Evolutionary conservation across 495 filamentous ascomycete species (phyloP), one percentile per base, ranked within the genome.

Genomic region (Clohesyomyces aquaticus): DNA sequence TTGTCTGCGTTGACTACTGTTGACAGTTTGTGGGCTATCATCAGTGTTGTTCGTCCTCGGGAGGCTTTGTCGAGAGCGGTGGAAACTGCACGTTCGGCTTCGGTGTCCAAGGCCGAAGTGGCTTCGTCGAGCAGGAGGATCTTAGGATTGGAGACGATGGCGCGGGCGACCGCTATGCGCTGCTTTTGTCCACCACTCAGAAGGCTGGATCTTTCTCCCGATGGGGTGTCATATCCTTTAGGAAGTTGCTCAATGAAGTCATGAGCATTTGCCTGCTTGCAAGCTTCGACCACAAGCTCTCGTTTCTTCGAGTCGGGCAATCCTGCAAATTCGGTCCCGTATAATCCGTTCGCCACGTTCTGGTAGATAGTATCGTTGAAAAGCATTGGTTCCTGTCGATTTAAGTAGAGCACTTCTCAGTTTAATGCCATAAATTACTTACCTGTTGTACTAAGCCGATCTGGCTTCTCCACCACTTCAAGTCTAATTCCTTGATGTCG

Each of bases 291-390:
- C 3, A 88, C 83, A 1, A 87, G 67, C 18, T 77, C 72, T 25
- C 71, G 76, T 72, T 88, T 88, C 6, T 77, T 77, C 18, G 76
- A 70, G 1, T 77, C 72, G 0, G 81, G 65, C 1, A 78, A 77
- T 48, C 80, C 61, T 66, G 86, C 87, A 79, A 79, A 84, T 43
- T 79, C 72, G 0, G 86, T 84, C 1, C 87, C 87, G 14, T 85
- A 74, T 9, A 89, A 76, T 0, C 87, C 88, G 51, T 84, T 81
- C 21, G 80, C 76, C 0, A 91, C 83, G 63, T 90, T 91, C 21
- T 82, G 74, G 65, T 80, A 86, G 27, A 91, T 85, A 3, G 84
- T 83, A 49, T 83, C 79, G 66, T 86, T 87, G 71, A 91, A 91
- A 0, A 91, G 77, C 59, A 87, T 83, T 16, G 87, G 87, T 60